These are phyloP conservation scores for Russula ochroleuca DNA, from an alignment of 768 basidiomycete genomes.

Conservation along the genomic window DNA sequence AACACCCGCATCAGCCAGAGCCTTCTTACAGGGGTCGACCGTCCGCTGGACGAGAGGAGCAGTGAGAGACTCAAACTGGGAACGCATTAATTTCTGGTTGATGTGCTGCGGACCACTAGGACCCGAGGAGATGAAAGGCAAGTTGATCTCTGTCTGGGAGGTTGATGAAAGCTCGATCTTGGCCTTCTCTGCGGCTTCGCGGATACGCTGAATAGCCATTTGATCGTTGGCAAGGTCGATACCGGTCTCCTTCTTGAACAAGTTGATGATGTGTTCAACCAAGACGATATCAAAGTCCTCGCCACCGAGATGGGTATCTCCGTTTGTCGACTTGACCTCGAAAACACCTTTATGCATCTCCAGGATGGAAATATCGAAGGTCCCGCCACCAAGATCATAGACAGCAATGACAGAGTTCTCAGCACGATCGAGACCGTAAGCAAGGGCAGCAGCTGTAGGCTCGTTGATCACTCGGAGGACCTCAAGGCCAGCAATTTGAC, in stretches of 20 bases:
- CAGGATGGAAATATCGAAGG: slow-evolving; percentile 98
- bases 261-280: slow-evolving; percentile 76
- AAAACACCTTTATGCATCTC: slow-evolving; percentile 99
- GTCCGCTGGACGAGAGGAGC: slow-evolving; percentile 80
- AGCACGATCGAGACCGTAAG: slow-evolving; percentile 87
- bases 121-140: slow-evolving; percentile 98
- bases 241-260: slow-evolving; percentile 93
- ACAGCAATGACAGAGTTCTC: slow-evolving; percentile 90
- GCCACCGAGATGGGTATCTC: slow-evolving; percentile 93
- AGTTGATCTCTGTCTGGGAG: slow-evolving; percentile 91
- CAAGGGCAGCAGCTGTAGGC: slow-evolving; percentile 96
- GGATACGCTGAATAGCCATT: slow-evolving; percentile 98
- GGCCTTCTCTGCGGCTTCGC: slow-evolving; percentile 98
- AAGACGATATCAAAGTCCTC: slow-evolving; percentile 96
- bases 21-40: slow-evolving; percentile 96
- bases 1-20: slow-evolving; percentile 86
- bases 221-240: slow-evolving; percentile 78
- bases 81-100: slow-evolving; percentile 83
- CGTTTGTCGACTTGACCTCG: slow-evolving; percentile 99
- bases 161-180: slow-evolving; percentile 98
- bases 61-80: slow-evolving; percentile 88
- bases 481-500: slow-evolving; percentile 94
- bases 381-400: slow-evolving; percentile 97
- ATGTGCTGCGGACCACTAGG: slow-evolving; percentile 96
- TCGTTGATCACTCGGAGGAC: slow-evolving; percentile 99